Evolutionary conservation across 345 rosid species (phyloP), one percentile per base, ranked within the genome.

Genomic region (Boechera stricta): DNA sequence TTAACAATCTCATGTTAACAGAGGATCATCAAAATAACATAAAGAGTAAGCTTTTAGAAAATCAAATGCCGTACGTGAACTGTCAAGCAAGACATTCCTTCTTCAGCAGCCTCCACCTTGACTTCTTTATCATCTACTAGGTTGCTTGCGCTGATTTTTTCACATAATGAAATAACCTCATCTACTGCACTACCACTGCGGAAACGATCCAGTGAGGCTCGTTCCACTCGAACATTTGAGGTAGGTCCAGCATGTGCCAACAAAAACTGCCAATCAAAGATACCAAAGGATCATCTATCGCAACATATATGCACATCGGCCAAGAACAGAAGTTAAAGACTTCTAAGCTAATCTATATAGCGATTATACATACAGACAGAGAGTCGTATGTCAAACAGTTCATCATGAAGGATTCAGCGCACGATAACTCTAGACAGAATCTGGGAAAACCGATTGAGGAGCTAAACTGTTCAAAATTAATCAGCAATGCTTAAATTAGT

Each of bases 241-340:
- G 97, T 84, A 61, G 98, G 92, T 77, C 98, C 98, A 77, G 97
- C 94, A 84, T 89, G 81, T 41, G 94, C 87, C 71, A 87, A 47
- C 7, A 94, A 79, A 71, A 89, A 77, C 98, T 94, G 70, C 64
- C 70, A 73, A 51, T n/a, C 42, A 67, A 72, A 67, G 65, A 53
- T 52, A 42, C 45, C 64, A 78, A 60, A 53, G 5, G 32, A 59
- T 11, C 33, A 61, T 66, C 53, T 12, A 71, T 18, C 31, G 11
- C 15, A 24, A 69, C n/a, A 76, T 21, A 63, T 21, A 51, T 4
- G 38, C 55, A 51, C 62, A 61, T 62, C 32, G 3, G n/a, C 57
- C 58, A 69, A 69, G 29, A 36, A 26, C 10, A 60, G 42, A 76
- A 52, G 4, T 26, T 58, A 6, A 28, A 67, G 6, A 42, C 69